phyloP scores from a whole-genome alignment of 1,284 basidiomycete genomes.

The Rhodotorula sp. region DNA sequence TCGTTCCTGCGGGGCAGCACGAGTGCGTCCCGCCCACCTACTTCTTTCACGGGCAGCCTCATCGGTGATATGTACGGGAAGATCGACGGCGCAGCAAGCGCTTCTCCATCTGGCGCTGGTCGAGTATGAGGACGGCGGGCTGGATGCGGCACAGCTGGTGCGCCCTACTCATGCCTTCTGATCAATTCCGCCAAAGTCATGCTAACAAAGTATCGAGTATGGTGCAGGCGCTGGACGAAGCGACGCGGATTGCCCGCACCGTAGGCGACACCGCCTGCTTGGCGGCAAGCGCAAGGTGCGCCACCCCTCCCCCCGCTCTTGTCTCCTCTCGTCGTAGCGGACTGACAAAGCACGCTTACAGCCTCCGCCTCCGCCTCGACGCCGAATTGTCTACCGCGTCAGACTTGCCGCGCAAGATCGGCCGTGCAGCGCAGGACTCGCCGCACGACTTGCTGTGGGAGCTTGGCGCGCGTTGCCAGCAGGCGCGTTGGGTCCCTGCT shows the following conservation, averaged over 20 bases:
- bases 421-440: not conserved
- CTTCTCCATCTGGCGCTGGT: conserved; percentile 31
- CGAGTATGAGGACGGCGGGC: conserved; percentile 22
- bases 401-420: no score
- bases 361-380: conserved; percentile 12
- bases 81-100: conserved; percentile 15
- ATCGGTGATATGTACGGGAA: not conserved
- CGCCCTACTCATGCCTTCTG: not conserved
- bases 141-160: conserved; percentile 3
- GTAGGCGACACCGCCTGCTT: conserved; percentile 20
- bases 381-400: not conserved
- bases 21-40: not conserved
- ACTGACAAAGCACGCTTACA: not conserved
- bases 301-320: no score
- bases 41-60: no score
- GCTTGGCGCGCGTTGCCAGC: not conserved
- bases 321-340: no score
- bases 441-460: conserved; percentile 19
- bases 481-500: not conserved
- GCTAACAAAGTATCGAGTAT: no score
- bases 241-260: conserved; percentile 22
- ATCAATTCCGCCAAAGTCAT: no score
- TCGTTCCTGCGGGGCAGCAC: not conserved
- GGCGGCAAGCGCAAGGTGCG: conserved; percentile 13
- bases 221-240: conserved; percentile 23